phyloP scores from a whole-genome alignment of 2,329 filamentous ascomycete genomes.

The Lachnellula hyalina region DNA sequence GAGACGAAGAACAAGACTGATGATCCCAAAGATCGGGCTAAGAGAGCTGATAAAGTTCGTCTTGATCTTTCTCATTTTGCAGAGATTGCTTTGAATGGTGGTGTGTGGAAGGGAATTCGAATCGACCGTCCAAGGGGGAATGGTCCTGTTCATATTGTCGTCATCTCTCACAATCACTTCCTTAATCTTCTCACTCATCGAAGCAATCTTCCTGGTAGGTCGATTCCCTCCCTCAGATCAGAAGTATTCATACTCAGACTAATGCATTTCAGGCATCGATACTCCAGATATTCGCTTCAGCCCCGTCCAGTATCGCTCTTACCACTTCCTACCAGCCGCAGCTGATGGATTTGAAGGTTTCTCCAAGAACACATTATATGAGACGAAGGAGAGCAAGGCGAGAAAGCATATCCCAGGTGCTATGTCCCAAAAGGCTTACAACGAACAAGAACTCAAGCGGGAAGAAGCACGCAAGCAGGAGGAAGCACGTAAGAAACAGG shows the following conservation, averaged over 20 bases:
- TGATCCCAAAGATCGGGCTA: not conserved
- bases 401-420: not conserved
- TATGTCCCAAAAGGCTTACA: not conserved
- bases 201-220: not conserved
- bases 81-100: not conserved
- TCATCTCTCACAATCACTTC: not conserved
- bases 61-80: not conserved
- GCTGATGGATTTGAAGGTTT: not conserved
- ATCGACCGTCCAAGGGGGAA: not conserved
- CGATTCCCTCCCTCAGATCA: not conserved
- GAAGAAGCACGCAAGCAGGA: not conserved
- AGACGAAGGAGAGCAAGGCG: not conserved
- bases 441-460: not conserved
- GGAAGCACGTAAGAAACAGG: too few species aligned
- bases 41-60: not conserved
- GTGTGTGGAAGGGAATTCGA: not conserved
- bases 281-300: not conserved
- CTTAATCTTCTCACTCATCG: not conserved
- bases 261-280: not conserved
- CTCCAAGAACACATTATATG: not conserved
- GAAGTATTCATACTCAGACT: not conserved
- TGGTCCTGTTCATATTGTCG: not conserved
- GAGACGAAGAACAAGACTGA: not conserved
- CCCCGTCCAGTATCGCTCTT: not conserved
- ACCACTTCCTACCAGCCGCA: not conserved